These are phyloP conservation scores for Botrytis tulipae DNA, from an alignment of 2,329 filamentous ascomycete genomes.

Conservation along the genomic window DNA sequence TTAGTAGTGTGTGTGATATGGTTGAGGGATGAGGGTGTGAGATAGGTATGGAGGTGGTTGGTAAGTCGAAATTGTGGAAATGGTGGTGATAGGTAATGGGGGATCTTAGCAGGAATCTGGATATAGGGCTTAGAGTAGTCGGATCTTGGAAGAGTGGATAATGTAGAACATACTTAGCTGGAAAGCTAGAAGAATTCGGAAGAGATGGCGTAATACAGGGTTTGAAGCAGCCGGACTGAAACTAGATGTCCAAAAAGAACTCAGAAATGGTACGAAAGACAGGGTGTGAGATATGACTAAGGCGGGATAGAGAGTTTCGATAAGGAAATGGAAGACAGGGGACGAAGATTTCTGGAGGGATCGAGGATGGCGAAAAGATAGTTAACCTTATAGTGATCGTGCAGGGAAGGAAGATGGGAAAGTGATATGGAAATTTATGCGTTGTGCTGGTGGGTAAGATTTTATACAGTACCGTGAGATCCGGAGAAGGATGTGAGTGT, in stretches of 20 bases:
- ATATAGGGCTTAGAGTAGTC: constrained; percentile 11
- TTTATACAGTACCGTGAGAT: not conserved
- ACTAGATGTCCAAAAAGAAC: not conserved
- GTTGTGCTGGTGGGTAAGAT: not conserved
- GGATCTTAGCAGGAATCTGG: constrained; percentile 33
- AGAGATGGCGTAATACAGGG: not conserved
- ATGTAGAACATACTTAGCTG: not conserved
- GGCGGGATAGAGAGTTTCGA: not conserved
- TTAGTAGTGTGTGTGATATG: not conserved
- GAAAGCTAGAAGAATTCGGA: constrained; percentile 14
- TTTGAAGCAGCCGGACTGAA: not conserved
- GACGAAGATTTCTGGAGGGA: not conserved
- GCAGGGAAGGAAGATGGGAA: not conserved
- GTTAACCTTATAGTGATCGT: not conserved
- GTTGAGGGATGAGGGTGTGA: not conserved
- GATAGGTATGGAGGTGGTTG: not conserved
- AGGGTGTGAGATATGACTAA: not conserved
- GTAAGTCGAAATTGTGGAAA: not conserved
- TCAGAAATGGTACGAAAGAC: not conserved
- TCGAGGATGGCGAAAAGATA: not conserved
- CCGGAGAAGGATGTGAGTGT: not conserved
- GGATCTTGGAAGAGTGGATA: not conserved
- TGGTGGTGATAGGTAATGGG: not conserved
- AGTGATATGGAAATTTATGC: constrained; percentile 3
- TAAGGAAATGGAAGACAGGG: not conserved